A percentile compares a stretch with the other conserved stretches of the same genome.
phyloP scores from a whole-genome alignment of 1,284 basidiomycete species.

The Trametes sp. region DNA sequence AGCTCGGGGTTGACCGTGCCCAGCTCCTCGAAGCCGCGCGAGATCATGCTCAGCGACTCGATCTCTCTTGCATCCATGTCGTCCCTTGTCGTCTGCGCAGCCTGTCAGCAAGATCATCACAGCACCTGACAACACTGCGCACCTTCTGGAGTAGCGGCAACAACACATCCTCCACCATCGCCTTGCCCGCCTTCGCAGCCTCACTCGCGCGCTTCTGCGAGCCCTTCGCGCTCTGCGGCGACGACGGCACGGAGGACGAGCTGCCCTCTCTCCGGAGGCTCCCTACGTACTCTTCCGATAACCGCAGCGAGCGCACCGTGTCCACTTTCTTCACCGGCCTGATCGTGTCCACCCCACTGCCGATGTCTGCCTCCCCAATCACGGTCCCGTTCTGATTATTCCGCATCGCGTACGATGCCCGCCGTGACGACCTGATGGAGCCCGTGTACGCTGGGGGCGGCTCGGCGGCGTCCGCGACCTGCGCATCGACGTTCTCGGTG shows the following conservation, averaged over 20 bases:
- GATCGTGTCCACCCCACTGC: conserved; percentile 87
- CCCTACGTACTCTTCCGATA: conserved; percentile 86
- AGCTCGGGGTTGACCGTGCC: conserved; percentile 83
- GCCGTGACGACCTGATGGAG: conserved; percentile 52
- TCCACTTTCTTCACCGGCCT: conserved; percentile 94
- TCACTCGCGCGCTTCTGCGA: conserved; percentile 63
- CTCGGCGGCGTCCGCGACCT: conserved; percentile 39
- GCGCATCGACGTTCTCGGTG: conserved; percentile 24
- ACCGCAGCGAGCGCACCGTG: conserved; percentile 74
- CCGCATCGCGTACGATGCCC: conserved; percentile 79
- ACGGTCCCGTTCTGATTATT: conserved; percentile 78
- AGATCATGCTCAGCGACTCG: conserved; percentile 89
- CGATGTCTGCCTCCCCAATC: conserved; percentile 81
- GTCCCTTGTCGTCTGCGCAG: conserved; percentile 71
- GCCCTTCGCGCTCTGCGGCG: conserved; percentile 47
- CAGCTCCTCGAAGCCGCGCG: conserved; percentile 88
- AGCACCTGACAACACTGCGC: conserved; percentile 34
- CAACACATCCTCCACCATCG: conserved; percentile 83
- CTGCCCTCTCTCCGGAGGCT: conserved; percentile 63
- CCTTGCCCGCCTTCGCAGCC: conserved; percentile 68
- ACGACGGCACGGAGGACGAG: conserved; percentile 51
- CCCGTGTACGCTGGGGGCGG: conserved; percentile 48
- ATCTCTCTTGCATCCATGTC: conserved; percentile 90
- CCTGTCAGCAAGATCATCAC: conserved; percentile 25
- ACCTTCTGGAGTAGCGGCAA: conserved; percentile 80